Conservation (phyloP, 768 basidiomycete species). For the Tulasnella sp. region DNA sequence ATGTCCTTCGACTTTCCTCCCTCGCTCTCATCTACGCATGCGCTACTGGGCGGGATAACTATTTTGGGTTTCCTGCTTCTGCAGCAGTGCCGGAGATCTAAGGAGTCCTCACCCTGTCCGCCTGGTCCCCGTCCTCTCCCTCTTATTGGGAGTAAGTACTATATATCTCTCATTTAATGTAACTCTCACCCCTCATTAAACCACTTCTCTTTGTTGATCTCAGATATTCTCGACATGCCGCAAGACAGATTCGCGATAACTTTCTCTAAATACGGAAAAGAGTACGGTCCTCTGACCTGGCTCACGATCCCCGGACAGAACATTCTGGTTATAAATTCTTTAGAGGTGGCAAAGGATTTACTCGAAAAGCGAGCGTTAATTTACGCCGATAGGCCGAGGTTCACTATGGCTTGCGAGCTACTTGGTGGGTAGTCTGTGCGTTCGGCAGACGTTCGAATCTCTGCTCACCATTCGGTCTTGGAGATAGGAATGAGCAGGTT, state of each 20-base stretch:
- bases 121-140: constrained; percentile 6
- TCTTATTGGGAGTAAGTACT: constrained; percentile 1
- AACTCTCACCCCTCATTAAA: background rate
- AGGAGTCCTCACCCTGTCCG: background rate
- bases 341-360: background rate
- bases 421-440: background rate
- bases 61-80: background rate
- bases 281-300: constrained; percentile 24
- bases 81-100: background rate
- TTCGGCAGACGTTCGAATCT: background rate
- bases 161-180: background rate
- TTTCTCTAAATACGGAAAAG: background rate
- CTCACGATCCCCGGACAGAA: constrained; percentile 6
- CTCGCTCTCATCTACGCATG: background rate
- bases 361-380: background rate
- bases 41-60: background rate
- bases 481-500: background rate
- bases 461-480: background rate
- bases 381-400: background rate
- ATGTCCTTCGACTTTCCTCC: background rate
- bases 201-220: background rate
- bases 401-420: background rate
- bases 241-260: background rate
- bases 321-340: background rate
- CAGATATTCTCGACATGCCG: constrained; percentile 16